Evolutionary conservation across 495 filamentous ascomycete genomes (phyloP).

Genomic region (Margaritispora aquatica): DNA sequence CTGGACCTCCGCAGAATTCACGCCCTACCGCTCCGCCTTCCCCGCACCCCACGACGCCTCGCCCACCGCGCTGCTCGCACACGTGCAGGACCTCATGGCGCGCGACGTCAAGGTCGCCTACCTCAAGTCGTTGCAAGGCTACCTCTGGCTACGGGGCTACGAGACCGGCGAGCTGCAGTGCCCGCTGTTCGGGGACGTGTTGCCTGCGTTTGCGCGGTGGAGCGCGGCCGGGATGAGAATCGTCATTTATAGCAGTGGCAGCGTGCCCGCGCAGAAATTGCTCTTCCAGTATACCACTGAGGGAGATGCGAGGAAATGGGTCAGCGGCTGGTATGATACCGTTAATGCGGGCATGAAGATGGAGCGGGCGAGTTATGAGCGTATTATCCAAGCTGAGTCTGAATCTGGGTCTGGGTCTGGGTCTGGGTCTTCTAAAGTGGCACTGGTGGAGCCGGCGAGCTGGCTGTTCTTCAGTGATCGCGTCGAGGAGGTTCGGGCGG

Average conservation of each 20-base stretch:
- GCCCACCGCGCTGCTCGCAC: slow-evolving; percentile 43
- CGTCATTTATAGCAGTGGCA: slow-evolving; percentile 67
- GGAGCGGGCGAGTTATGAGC: slow-evolving; percentile 52
- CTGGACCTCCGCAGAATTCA: slow-evolving; percentile 53
- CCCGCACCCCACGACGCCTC: slow-evolving; percentile 48
- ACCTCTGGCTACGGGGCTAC: slow-evolving; percentile 65
- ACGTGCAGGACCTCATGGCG: slow-evolving; percentile 57
- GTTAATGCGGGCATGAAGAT: slow-evolving; percentile 66
- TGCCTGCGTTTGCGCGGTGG: slow-evolving; percentile 48
- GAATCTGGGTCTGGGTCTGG: too few species aligned
- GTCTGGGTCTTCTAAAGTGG: slow-evolving; percentile 25
- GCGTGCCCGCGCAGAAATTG: slow-evolving; percentile 64
- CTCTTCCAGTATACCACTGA: slow-evolving; percentile 59
- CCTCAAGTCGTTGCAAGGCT: slow-evolving; percentile 67
- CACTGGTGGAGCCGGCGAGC: slow-evolving; percentile 37
- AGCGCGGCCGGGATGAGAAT: slow-evolving; percentile 36
- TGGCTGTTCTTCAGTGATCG: slow-evolving; percentile 71
- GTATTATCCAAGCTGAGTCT: slow-evolving; percentile 37
- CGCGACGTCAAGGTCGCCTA: slow-evolving; percentile 62
- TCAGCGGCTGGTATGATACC: slow-evolving; percentile 63
- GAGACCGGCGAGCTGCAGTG: slow-evolving; percentile 50
- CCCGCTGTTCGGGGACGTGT: slow-evolving; percentile 63
- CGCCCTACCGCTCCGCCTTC: slow-evolving; percentile 54
- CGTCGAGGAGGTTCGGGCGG: slow-evolving; percentile 60
- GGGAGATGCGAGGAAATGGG: slow-evolving; percentile 46